Base-by-base conservation (phyloP, 2,329 filamentous ascomycete species). In the Aspergillus flavus region DNA sequence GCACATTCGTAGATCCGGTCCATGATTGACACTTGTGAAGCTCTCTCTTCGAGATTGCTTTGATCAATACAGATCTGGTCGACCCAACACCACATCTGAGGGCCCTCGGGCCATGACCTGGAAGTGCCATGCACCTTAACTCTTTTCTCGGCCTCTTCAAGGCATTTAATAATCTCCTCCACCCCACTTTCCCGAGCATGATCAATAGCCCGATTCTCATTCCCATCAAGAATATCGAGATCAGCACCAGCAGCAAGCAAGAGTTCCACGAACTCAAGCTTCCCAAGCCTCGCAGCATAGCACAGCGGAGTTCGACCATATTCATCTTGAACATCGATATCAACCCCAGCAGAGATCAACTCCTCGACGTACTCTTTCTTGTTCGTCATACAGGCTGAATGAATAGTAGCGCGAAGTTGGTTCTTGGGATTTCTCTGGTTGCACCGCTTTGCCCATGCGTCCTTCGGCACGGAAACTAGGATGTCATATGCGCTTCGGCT, bases 41-140 rank as follows among this genome's bases (percentile, higher is more conserved):
- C 54, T 9, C 59, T 32, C 34, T 61, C 59, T 5, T 39, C 19
- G 3, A 58, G 23, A 53, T 61, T 55, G 6, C 34, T n/a, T 45
- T 61, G 59, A 16, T 61, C 50, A 16, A 61, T 61, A 14, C 59
- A 61, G 43, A 61, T 52, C 54, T 57, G 53, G 28, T 61, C 59
- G 6, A 61, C 50, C 59, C 59, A 61, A 36, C 59, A 61, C 59
- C 59, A 61, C 32, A n/a, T 34, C 23, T 61, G 52, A 3, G 59
- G 59, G 1, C 59, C 59, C 9, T 61, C 59, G 2, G 59, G 53
- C 59, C 59, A 61, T 11, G 19, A 30, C 6, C 4, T 53, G 16
- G 7, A 12, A 23, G 30, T 9, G 12, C 7, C 21, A 16, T 21
- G 1, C 16, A 28, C 2, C 2, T 28, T n/a, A 12, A 21, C n/a